A percentile compares a stretch with the other conserved stretches of the same genome.
Evolutionary conservation across 257 asterid species (phyloP).

Genomic region (Solanum etuberosum): DNA sequence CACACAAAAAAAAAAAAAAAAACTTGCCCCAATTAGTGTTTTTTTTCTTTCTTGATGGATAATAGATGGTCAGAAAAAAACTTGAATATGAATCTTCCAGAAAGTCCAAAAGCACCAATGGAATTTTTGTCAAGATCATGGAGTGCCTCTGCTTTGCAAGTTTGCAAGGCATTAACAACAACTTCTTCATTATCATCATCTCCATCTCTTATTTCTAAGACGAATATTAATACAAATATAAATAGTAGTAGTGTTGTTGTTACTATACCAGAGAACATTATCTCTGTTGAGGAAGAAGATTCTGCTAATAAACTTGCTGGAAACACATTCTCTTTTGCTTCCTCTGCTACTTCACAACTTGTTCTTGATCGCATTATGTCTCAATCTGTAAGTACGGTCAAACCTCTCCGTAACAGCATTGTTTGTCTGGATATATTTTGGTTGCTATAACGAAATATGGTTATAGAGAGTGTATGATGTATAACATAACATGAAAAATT

Average conservation of each 20-base stretch:
- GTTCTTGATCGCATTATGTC: constrained; percentile 96
- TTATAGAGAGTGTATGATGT: background rate
- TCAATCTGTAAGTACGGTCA: constrained; percentile 54
- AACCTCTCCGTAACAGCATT: too few relatives aligned
- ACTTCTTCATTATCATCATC: constrained; percentile 20
- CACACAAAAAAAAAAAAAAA: background rate
- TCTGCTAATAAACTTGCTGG: constrained; percentile 65
- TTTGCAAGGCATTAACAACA: constrained; percentile 60
- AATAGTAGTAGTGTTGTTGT: background rate
- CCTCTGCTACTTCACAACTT: constrained; percentile 94
- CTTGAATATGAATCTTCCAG: constrained; percentile 56
- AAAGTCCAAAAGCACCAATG: constrained; percentile 94
- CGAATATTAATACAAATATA: background rate
- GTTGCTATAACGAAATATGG: background rate
- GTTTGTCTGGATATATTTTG: too few relatives aligned
- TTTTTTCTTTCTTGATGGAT: constrained; percentile 26
- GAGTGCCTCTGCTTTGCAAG: constrained; percentile 88
- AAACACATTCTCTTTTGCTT: constrained; percentile 83
- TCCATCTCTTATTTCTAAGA: constrained; percentile 12
- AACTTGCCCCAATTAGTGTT: background rate
- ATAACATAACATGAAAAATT: background rate
- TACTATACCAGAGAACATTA: constrained; percentile 39
- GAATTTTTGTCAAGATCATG: constrained; percentile 92
- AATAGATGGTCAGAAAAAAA: constrained; percentile 52
- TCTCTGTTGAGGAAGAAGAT: constrained; percentile 39